Evolutionary conservation across 257 asterid genomes (phyloP).

Genomic region (Solanum boliviense): DNA sequence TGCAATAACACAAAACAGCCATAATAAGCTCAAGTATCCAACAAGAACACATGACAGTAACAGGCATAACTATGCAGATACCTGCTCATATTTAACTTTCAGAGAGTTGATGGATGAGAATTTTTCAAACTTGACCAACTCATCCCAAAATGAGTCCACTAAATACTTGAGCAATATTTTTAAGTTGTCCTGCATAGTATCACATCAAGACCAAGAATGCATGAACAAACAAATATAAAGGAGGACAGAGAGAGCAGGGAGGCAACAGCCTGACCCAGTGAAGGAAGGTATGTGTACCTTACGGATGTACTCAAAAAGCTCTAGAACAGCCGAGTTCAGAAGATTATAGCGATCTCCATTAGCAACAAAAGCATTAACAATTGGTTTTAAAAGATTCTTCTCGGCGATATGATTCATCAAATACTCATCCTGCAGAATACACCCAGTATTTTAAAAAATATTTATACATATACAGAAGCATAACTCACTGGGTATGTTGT

Average conservation of each 20-base stretch:
- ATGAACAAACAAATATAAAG: neutral
- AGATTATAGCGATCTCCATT: conserved; percentile 93
- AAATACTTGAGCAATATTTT: conserved; percentile 63
- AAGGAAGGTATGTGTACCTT: conserved; percentile 35
- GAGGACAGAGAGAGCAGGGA: neutral
- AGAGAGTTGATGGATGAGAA: conserved; percentile 56
- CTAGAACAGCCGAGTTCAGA: conserved; percentile 86
- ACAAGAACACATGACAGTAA: neutral
- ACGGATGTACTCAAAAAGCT: conserved; percentile 69
- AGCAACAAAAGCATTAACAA: conserved; percentile 72
- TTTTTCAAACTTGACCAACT: conserved; percentile 55
- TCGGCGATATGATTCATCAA: conserved; percentile 68
- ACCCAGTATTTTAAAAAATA: neutral
- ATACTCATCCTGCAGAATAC: conserved; percentile 84
- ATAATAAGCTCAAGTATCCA: neutral
- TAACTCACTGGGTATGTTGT: neutral
- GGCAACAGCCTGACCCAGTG: neutral
- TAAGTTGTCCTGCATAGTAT: conserved; percentile 64
- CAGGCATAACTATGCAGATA: conserved; percentile 10
- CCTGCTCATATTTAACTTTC: conserved; percentile 93
- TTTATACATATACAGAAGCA: neutral
- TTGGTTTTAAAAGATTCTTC: conserved; percentile 73
- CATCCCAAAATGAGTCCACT: conserved; percentile 82
- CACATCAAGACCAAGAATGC: neutral
- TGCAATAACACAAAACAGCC: conserved; percentile 37